Conservation (phyloP, 2,329 filamentous ascomycete genomes). For the Leptographium wingfieldii region DNA sequence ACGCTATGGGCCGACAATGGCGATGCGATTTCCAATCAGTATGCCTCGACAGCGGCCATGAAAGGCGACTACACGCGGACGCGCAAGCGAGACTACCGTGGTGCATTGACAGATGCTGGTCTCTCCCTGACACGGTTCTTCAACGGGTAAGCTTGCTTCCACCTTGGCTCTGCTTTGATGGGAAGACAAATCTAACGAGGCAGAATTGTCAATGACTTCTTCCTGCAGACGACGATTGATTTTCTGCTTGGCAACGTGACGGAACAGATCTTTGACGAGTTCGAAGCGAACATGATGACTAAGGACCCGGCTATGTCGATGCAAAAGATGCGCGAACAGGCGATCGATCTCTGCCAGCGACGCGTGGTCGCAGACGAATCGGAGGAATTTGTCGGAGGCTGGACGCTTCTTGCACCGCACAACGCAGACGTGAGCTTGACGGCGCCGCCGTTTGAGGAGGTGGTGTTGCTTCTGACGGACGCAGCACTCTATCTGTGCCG, state of each 20-base stretch:
- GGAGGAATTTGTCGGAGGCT: constrained; percentile 79
- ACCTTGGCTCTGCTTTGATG: not conserved
- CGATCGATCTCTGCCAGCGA: constrained; percentile 78
- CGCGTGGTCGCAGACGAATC: constrained; percentile 73
- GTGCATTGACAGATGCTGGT: constrained; percentile 81
- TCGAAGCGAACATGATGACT: constrained; percentile 85
- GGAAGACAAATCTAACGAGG: constrained; percentile 14
- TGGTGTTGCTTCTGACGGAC: constrained; percentile 76
- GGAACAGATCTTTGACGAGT: constrained; percentile 79
- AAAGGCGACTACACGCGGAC: constrained; percentile 96
- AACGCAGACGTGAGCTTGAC: constrained; percentile 51
- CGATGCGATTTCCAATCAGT: constrained; percentile 89
- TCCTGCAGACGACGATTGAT: constrained; percentile 89
- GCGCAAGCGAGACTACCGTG: constrained; percentile 77
- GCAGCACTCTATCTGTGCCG: constrained; percentile 76
- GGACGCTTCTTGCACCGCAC: constrained; percentile 73
- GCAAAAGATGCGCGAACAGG: constrained; percentile 69
- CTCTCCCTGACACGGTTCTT: constrained; percentile 70
- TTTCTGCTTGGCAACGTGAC: constrained; percentile 85
- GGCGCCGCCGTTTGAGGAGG: constrained; percentile 71
- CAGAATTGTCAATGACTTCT: constrained; percentile 97
- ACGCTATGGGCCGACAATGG: constrained; percentile 95
- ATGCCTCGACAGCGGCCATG: constrained; percentile 87
- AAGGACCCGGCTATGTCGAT: constrained; percentile 85
- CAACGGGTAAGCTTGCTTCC: constrained; percentile 38